Base-by-base conservation (phyloP, 306 rosid species). In the Malus sieversii region DNA sequence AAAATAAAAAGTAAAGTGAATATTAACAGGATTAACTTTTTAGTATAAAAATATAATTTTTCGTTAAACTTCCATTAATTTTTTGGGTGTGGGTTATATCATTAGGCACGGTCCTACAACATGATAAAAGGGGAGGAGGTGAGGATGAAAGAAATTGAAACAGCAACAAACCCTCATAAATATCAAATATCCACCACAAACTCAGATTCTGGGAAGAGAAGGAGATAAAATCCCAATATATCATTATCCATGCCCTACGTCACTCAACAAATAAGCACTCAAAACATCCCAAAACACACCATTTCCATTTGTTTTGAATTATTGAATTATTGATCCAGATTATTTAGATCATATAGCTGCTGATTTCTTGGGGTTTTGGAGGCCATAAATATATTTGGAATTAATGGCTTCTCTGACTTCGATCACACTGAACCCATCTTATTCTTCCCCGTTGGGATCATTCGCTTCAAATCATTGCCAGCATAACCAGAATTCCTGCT, bases 321-420 rank as follows among this genome's bases (percentile, higher is more conserved):
- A 48, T 48, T 48, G 18, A 48, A 14, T 48, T 48, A 48, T 57
- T 73, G 60, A n/a, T 42, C 30, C 52, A 40, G 20, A 3, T 30
- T 20, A 32, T 64, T 32, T 2, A 16, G 45, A 73, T 25, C 27
- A 44, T 27, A 42, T 25, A 42, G 69, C 35, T 1, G 59, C 58
- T 27, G 67, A 27, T 27, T 27, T 58, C 67, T 10, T 1, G 16
- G 8, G 66, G 52, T 57, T 71, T 83, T 79, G 67, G 52, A 30
- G 67, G 75, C 82, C 64, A 44, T 78, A 75, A 42, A 35, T 59
- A 72, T 44, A 63, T 62, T 62, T 3, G 53, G 53, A 48, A 72
- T 1, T 15, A 72, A 92, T 95, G 97, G 85, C 92, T 29, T 81
- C 90, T 75, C 64, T 95, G 66, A 77, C 96, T 75, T 80, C 93